phyloP scores from a whole-genome alignment of 164 flowering plant species.

The Umbellularia californica region DNA sequence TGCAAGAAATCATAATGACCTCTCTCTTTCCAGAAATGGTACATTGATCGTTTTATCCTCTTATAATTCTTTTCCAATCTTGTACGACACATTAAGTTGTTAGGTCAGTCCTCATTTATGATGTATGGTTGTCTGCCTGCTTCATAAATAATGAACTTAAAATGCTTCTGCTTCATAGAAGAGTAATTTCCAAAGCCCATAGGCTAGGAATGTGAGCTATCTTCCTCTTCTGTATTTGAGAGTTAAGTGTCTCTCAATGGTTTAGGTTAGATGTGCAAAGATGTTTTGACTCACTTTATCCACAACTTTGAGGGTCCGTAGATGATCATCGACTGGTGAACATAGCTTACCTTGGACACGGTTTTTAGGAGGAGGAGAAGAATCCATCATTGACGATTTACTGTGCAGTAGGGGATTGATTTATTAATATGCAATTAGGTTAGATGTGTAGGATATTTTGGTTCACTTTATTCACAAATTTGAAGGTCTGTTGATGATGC shows the following conservation, averaged over 20 bases:
- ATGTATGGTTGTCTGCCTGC: too few species aligned
- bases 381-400: constrained; percentile 11
- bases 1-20: too few species aligned
- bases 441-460: too few species aligned
- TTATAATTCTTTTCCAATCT: too few species aligned
- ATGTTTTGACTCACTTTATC: neutral
- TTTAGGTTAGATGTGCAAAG: neutral
- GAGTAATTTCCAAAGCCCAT: neutral
- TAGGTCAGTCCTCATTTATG: neutral
- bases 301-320: neutral
- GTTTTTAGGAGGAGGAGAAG: constrained; percentile 35
- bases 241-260: neutral
- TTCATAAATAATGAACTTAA: neutral
- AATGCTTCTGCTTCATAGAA: neutral
- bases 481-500: neutral
- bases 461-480: neutral
- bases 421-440: too few species aligned
- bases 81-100: neutral
- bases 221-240: neutral
- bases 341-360: neutral
- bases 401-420: too few species aligned
- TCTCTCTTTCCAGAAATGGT: neutral
- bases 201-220: neutral
- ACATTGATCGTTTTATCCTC: neutral
- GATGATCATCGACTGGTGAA: neutral